A percentile compares a stretch with the other conserved stretches of the same genome.
Evolutionary conservation across 1,139 yeast species (phyloP).

Genomic region (Yamadazyma blattariae): DNA sequence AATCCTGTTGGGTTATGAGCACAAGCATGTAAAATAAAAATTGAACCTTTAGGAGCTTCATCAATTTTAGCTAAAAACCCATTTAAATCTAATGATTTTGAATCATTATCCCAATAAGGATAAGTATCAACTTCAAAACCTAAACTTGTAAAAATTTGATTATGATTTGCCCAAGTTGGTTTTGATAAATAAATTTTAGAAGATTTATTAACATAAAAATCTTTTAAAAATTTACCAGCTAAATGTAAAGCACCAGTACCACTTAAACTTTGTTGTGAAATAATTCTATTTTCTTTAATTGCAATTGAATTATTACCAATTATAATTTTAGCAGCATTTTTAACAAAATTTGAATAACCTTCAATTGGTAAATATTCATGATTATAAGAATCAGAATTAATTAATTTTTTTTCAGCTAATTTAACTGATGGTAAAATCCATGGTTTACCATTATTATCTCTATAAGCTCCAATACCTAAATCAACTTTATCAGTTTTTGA

Average conservation of each 20-base stretch:
- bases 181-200: slow-evolving; percentile 70
- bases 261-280: slow-evolving; percentile 82
- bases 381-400: slow-evolving; percentile 58
- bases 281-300: slow-evolving; percentile 51
- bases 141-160: slow-evolving; percentile 68
- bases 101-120: slow-evolving; percentile 71
- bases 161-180: slow-evolving; percentile 98
- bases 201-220: slow-evolving; percentile 39
- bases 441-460: slow-evolving; percentile 90
- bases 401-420: slow-evolving; percentile 60
- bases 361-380: slow-evolving; percentile 89
- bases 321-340: slow-evolving; percentile 75
- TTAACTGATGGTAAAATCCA: slow-evolving; percentile 89
- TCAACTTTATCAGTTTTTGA: slow-evolving; percentile 71
- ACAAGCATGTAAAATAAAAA: slow-evolving; percentile 56
- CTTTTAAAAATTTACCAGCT: slow-evolving; percentile 71
- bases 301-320: slow-evolving; percentile 66
- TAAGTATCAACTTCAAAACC: slow-evolving; percentile 66
- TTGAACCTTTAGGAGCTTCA: slow-evolving; percentile 72
- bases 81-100: slow-evolving; percentile 60
- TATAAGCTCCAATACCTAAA: slow-evolving; percentile 93
- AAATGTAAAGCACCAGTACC: slow-evolving; percentile 97
- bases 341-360: slow-evolving; percentile 69
- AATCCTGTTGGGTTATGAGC: slow-evolving; percentile 53
- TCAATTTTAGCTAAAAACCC: slow-evolving; percentile 70